Base-by-base conservation (phyloP, 2,329 filamentous ascomycete genomes). In the Huntiella bhutanensis region DNA sequence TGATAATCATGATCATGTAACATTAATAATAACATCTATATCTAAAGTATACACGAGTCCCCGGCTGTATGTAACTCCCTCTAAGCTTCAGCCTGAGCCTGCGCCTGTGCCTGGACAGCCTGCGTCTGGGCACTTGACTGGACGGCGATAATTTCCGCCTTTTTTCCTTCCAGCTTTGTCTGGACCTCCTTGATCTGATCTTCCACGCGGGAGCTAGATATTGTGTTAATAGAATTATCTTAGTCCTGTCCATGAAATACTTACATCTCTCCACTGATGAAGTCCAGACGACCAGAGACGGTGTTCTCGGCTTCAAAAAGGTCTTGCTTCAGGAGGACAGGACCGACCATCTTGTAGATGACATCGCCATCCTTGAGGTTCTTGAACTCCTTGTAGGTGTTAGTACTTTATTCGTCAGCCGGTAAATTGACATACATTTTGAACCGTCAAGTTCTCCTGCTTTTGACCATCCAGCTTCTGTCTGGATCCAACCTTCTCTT, bases 321-420 rank as follows among this genome's bases (percentile, higher is more conserved):
- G 49, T 96, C 91, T 62, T 98, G 91, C 69, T 96, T 95, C 57
- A 98, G 63, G 34, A 98, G 66, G 5, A 96, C 83, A 0, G 91
- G 91, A 0, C 91, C 91, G 41, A 94, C 77, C 37, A 95, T 75
- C 64, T 96, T 98, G 74, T 93, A 98, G 61, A 98, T 93, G 52
- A 77, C 84, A 57, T 92, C 82, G 54, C 80, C 81, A 34, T 87
- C 80, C 55, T 78, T 74, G 49, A 96, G 69, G 46, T 72, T 70
- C 36, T 75, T 70, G 60, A 96, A 96, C 62, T 96, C 88, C 79
- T 91, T 52, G 33, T 12, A 8, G 35, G 6, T 33, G 10, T 39
- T 28, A 32, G 13, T 16, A 16, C 7, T 6, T 38, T 2, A 33
- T 45, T 15, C 3, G 16, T n/a, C 12, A 12, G 22, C 1, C 6